phyloP scores from a whole-genome alignment of 1,284 basidiomycete genomes.

The Cryptococcus amylolentus region DNA sequence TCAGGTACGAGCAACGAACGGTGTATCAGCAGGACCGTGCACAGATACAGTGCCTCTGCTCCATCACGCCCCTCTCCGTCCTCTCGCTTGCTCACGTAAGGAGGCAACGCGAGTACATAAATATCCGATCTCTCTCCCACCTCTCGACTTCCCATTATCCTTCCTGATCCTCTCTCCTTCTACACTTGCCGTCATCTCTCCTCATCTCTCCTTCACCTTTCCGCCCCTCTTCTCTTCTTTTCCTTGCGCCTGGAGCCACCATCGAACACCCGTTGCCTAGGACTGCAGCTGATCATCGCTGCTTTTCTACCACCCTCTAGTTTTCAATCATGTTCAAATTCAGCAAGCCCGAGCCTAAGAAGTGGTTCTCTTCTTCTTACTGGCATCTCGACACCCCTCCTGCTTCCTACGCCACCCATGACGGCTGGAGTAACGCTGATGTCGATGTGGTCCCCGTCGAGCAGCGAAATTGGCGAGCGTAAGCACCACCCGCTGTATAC shows the following conservation, averaged over 20 bases:
- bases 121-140: neutral
- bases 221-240: neutral
- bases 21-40: neutral
- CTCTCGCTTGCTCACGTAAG: neutral
- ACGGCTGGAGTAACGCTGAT: constrained; percentile 41
- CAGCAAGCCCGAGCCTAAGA: constrained; percentile 17
- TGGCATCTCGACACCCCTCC: constrained; percentile 41
- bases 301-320: neutral
- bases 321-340: constrained; percentile 2
- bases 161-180: constrained; percentile 1
- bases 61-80: neutral
- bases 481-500: constrained; percentile 12
- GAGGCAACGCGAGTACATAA: neutral
- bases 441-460: constrained; percentile 40
- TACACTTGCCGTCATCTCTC: neutral
- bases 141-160: neutral
- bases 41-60: neutral
- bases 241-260: neutral
- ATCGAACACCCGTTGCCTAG: neutral
- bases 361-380: constrained; percentile 33
- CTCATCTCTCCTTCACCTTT: neutral
- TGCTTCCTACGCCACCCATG: constrained; percentile 38
- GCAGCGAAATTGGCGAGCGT: constrained; percentile 40
- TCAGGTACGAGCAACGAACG: too few species aligned
- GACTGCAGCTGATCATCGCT: neutral